These are phyloP conservation scores for Pneumocystis wakefieldiae DNA, from an alignment of 1,139 yeast species.

Conservation along the genomic window DNA sequence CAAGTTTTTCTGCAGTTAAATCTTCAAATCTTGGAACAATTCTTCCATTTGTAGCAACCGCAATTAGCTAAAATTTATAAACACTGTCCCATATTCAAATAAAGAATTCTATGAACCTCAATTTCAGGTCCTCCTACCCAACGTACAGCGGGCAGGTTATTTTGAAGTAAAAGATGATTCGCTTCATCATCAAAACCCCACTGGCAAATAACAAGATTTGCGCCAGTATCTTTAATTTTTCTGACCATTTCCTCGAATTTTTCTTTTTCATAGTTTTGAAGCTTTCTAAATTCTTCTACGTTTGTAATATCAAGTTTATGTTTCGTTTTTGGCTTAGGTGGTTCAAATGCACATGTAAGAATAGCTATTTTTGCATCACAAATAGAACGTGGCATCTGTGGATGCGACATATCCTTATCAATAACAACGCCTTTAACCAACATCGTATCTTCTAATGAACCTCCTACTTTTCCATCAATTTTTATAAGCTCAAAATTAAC, in stretches of 20 bases:
- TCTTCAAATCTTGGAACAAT: conserved; percentile 97
- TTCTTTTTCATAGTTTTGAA: conserved; percentile 82
- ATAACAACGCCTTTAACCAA: conserved; percentile 81
- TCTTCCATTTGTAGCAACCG: conserved; percentile 93
- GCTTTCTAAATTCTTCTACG: conserved; percentile 80
- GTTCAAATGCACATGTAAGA: conserved; percentile 95
- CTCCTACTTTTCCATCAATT: conserved; percentile 92
- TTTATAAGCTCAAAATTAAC: conserved; percentile 94
- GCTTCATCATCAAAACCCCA: conserved; percentile 99
- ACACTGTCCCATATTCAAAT: background rate
- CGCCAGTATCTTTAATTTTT: conserved; percentile 75
- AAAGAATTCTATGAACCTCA: conserved; percentile 29
- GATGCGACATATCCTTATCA: conserved; percentile 95
- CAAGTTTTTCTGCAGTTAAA: conserved; percentile 64
- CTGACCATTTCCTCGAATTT: conserved; percentile 86
- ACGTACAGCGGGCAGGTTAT: conserved; percentile 85
- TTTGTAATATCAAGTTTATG: conserved; percentile 86
- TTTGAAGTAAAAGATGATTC: conserved; percentile 75
- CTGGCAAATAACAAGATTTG: conserved; percentile 93
- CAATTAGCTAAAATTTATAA: conserved; percentile 36
- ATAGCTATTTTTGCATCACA: conserved; percentile 81
- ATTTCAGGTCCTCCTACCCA: conserved; percentile 99
- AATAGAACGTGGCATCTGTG: conserved; percentile 84
- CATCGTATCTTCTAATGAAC: conserved; percentile 70
- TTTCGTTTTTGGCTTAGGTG: conserved; percentile 97